Base-by-base conservation (phyloP, 140 eudicot genomes). In the Cichorium intybus region DNA sequence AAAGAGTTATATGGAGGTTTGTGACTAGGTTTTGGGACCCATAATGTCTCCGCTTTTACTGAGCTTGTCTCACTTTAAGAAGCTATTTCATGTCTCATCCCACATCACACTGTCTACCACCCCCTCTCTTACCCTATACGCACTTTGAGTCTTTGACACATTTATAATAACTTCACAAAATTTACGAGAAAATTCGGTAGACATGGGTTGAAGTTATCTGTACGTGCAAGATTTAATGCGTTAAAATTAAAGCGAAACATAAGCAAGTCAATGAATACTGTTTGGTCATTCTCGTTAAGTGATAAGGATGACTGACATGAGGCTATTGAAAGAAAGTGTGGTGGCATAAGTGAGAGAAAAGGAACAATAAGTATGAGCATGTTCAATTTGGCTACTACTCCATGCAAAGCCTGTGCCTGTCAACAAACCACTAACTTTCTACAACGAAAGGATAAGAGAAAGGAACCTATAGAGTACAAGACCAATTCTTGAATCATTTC, bases 1-100 rank as follows among this genome's bases (percentile, higher is more conserved):
- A 57, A 64, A 27, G 57, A 33, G 33, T 55, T 55, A 66, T 29
- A 72, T 62, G 62, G 78, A 54, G 71, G 73, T 67, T 64, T 50
- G 70, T 81, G 83, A 81, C 72, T 72, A 73, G 77, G 62, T 62
- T 73, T 72, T 56, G 77, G 72, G 80, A 23, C 80, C 80, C 86
- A 77, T 48, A 68, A 54, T 77, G 80, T 68, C 66, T 70, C 76
- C 23, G 60, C 57, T 55, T 76, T 67, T 59, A 14, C 52, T 53
- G 62, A 61, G 31, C 65, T 58, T 70, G 76, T 76, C 74, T 63
- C 82, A n/a, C 77, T 77, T 77, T 77, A 35, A 46, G 47, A 77
- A 77, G 52, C 77, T 77, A 50, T 57, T 57, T 64, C 77, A 77
- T 71, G 65, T 71, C 64, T 77, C 69, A 70, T 28, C 52, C 77